These are phyloP conservation scores for Micractinium sp. DNA, from an alignment of 139 green algal species.

Conservation along the genomic window DNA sequence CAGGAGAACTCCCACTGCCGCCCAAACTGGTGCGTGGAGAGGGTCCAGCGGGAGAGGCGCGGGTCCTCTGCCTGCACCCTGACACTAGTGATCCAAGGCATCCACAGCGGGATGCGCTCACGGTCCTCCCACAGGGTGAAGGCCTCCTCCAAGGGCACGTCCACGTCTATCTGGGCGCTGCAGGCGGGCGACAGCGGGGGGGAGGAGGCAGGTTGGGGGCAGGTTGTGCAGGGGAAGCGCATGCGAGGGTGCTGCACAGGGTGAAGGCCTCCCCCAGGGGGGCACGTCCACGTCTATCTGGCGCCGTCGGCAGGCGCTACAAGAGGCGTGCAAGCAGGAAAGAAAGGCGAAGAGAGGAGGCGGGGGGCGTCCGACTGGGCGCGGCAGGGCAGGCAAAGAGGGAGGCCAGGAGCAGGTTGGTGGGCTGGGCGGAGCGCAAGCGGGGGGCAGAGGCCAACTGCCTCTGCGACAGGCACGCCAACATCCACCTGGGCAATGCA, in stretches of 20 bases:
- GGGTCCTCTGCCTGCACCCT: conserved; percentile 69
- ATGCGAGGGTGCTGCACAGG: background rate
- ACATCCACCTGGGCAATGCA: too few species aligned
- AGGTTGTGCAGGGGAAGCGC: background rate
- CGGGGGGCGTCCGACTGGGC: too few species aligned
- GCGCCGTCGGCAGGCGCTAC: conserved; percentile 50
- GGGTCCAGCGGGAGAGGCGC: conserved; percentile 78
- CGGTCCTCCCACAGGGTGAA: conserved; percentile 87
- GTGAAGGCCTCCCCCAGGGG: conserved; percentile 60
- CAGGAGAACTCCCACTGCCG: conserved; percentile 88
- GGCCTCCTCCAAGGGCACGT: conserved; percentile 72
- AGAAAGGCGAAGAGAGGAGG: too few species aligned
- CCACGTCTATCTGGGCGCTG: conserved; percentile 72
- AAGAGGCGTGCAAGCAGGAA: background rate
- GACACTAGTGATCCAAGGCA: conserved; percentile 92
- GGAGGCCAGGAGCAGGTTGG: too few species aligned
- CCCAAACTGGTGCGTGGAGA: conserved; percentile 85
- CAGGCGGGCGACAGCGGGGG: background rate
- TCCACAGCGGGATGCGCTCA: conserved; percentile 86
- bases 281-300: conserved; percentile 62
- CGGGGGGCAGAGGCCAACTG: too few species aligned
- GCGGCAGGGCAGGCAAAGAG: too few species aligned
- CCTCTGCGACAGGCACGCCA: too few species aligned
- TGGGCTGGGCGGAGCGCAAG: too few species aligned
- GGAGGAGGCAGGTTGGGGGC: background rate